A percentile compares a stretch with the other conserved stretches of the same genome.
Evolutionary conservation across 2,329 filamentous ascomycete species (phyloP).

Genomic region (Didymella glomerata): DNA sequence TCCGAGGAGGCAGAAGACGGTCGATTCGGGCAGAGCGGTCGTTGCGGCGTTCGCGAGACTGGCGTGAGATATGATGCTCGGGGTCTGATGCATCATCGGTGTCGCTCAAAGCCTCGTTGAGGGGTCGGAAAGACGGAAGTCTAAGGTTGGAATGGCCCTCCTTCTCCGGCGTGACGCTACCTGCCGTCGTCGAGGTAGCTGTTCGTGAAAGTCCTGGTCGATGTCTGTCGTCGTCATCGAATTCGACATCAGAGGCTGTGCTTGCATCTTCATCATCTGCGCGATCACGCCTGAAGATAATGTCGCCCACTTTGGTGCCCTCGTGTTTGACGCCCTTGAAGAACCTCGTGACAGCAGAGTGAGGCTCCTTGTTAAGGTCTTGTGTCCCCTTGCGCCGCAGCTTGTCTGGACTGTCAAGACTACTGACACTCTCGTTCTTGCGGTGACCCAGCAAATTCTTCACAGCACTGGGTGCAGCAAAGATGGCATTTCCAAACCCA

Average conservation of each 20-base stretch:
- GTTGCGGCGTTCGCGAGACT: constrained; percentile 49
- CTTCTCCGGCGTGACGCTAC: constrained; percentile 35
- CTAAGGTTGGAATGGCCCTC: constrained; percentile 45
- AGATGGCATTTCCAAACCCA: constrained; percentile 41
- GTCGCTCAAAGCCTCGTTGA: constrained; percentile 42
- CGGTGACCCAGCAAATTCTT: constrained; percentile 47
- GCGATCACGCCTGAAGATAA: constrained; percentile 67
- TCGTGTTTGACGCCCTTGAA: constrained; percentile 79
- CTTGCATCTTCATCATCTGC: constrained; percentile 56
- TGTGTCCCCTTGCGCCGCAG: constrained; percentile 48
- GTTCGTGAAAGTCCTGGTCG: constrained; percentile 46
- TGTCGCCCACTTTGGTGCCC: constrained; percentile 67
- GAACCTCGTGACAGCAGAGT: constrained; percentile 72
- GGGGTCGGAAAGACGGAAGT: constrained; percentile 47
- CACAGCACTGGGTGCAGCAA: constrained; percentile 45
- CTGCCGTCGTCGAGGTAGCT: constrained; percentile 35
- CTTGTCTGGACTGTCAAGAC: constrained; percentile 42
- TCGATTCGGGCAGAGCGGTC: constrained; percentile 56
- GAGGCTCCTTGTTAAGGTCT: constrained; percentile 50
- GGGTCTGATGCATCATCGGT: constrained; percentile 32
- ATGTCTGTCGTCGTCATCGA: constrained; percentile 39
- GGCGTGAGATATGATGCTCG: constrained; percentile 54
- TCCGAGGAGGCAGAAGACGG: constrained; percentile 59
- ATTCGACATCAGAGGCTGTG: constrained; percentile 53
- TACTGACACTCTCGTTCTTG: constrained; percentile 51